Conservation (phyloP, 1,284 basidiomycete genomes). For the Rhodotorula sp. region DNA sequence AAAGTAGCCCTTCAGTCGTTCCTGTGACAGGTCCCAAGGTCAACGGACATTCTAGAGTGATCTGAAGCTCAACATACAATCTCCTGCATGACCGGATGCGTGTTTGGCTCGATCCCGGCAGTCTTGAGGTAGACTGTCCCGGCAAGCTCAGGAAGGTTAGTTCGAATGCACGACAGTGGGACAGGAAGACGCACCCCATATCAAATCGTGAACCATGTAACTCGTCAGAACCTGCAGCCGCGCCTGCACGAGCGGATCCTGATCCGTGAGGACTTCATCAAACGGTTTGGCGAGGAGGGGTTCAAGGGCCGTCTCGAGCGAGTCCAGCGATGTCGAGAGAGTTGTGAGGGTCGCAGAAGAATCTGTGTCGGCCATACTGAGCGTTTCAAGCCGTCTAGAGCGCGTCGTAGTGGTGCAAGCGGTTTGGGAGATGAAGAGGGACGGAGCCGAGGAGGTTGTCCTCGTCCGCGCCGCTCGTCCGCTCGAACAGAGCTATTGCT, state of each 20-base stretch:
- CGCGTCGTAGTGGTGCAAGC: too few species aligned
- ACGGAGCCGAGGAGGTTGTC: not conserved
- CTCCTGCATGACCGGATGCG: conserved; percentile 68
- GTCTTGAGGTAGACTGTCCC: conserved; percentile 69
- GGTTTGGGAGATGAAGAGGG: too few species aligned
- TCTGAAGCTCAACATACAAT: conserved; percentile 54
- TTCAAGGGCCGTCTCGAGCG: conserved; percentile 20
- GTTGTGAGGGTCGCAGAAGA: conserved; percentile 1
- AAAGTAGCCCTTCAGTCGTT: conserved; percentile 71
- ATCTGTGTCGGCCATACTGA: conserved; percentile 22
- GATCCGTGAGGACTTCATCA: conserved; percentile 4
- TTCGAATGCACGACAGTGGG: too few species aligned
- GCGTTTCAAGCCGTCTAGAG: not conserved
- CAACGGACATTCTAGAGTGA: not conserved
- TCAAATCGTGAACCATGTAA: conserved; percentile 73
- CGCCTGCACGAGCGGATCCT: conserved; percentile 69
- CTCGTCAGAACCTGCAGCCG: conserved; percentile 70
- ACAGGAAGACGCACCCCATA: conserved; percentile 62
- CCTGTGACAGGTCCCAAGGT: conserved; percentile 51
- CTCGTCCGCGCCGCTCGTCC: not conserved
- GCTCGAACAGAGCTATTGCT: too few species aligned
- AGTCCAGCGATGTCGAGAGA: conserved; percentile 19
- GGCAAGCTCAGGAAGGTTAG: not conserved
- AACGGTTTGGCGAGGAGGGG: conserved; percentile 29
- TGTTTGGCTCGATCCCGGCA: conserved; percentile 69